Base-by-base conservation (phyloP, 2,329 filamentous ascomycete genomes). In the Colletotrichum paranaense region DNA sequence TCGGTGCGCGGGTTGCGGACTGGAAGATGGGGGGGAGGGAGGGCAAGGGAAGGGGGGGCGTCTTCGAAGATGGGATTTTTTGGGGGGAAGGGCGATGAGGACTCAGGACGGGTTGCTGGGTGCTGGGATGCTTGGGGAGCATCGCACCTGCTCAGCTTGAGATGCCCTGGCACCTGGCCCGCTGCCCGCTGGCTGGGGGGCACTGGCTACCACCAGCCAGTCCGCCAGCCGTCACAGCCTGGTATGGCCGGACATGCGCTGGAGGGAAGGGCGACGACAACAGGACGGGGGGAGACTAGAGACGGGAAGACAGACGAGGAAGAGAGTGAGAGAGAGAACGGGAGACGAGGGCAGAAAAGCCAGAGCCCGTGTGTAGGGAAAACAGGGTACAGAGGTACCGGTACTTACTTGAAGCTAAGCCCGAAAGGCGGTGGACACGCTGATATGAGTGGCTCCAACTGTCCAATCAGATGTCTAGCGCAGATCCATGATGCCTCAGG, bases 391-490 rank as follows among this genome's bases (percentile, higher is more conserved):
- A 24, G 46, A 72, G 69, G 67, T 75, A 74, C 74, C 74, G 30
- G 72, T 75, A 75, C 74, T 75, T 75, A 64, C 69, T n/a, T 70
- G 67, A 28, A 57, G 67, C 73, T 75, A 75, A 49, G 53, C 73
- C 69, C 59, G 67, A 75, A 75, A 70, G 59, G 73, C 73, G 55
- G 74, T 75, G 74, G 69, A 32, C 62, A 65, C 68, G 28, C 59
- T 75, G 74, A 75, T 75, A 70, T 75, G 74, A 74, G 69, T 75
- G 74, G 73, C 73, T 64, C 56, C 64, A 38, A 59, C 38, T 19
- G 55, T 57, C 74, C 69, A 73, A 66, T 70, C 62, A 75, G 58
- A 19, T 68, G 62, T 63, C 46, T 74, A 67, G 58, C 49, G 65
- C 56, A 63, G 58, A 66, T 58, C 53, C 53, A 11, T n/a, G 52